Evolutionary conservation across 2,329 filamentous ascomycete species (phyloP).

Genomic region (Alternaria ethzedia): DNA sequence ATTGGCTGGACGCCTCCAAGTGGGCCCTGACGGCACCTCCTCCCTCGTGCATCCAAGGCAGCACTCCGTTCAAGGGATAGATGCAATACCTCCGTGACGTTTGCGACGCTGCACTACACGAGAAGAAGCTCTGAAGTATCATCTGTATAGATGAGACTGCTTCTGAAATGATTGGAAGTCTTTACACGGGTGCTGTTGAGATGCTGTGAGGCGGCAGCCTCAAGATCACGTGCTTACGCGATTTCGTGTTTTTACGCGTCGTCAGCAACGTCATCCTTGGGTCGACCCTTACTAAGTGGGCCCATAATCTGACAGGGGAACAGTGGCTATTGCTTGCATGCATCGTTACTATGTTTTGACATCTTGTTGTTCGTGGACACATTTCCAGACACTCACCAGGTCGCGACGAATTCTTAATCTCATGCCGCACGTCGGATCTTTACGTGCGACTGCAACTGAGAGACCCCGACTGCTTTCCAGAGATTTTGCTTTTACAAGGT

Average conservation of each 20-base stretch:
- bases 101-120: background rate
- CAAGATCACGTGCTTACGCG: background rate
- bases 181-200: background rate
- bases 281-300: background rate
- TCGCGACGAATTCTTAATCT: background rate
- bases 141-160: background rate
- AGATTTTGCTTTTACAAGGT: background rate
- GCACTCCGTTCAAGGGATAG: background rate
- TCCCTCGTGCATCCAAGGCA: background rate
- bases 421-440: background rate
- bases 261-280: background rate
- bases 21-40: background rate
- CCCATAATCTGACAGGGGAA: background rate
- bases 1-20: slow-evolving; percentile 11
- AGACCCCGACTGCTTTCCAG: background rate
- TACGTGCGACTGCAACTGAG: background rate
- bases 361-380: no score
- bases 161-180: background rate
- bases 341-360: no score
- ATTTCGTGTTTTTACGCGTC: background rate
- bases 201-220: background rate
- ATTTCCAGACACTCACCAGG: background rate
- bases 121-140: background rate
- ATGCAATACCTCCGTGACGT: background rate
- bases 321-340: background rate